These are phyloP conservation scores for Lachancea lanzarotensis DNA, from an alignment of 805 yeast genomes.

Conservation along the genomic window DNA sequence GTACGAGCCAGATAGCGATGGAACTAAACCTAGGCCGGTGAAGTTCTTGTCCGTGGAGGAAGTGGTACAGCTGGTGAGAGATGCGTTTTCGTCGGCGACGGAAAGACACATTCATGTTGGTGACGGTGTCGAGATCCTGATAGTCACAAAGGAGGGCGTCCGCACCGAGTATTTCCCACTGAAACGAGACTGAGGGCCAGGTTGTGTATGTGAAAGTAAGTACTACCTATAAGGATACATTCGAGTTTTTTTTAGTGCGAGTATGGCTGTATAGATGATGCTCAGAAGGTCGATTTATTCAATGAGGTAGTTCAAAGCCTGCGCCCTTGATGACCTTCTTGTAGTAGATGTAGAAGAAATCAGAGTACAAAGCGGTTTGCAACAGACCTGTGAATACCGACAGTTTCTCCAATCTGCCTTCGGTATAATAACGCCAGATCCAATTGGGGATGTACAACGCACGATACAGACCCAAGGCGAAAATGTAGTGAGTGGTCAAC, in stretches of 20 bases:
- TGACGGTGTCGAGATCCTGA: slow-evolving; percentile 86
- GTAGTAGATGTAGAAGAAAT: slow-evolving; percentile 91
- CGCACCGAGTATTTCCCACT: slow-evolving; percentile 75
- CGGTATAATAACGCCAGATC: slow-evolving; percentile 71
- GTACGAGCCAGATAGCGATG: slow-evolving; percentile 69
- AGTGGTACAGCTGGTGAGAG: slow-evolving; percentile 80
- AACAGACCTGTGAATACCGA: slow-evolving; percentile 73
- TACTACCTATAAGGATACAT: background rate
- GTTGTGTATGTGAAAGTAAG: background rate
- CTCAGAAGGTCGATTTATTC: background rate
- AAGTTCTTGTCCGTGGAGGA: slow-evolving; percentile 72
- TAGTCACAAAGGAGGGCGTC: slow-evolving; percentile 91
- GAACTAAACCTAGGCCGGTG: slow-evolving; percentile 53
- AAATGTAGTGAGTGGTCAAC: slow-evolving; percentile 85
- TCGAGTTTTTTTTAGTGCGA: background rate
- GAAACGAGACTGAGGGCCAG: slow-evolving; percentile 61
- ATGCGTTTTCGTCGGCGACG: slow-evolving; percentile 93
- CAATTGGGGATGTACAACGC: slow-evolving; percentile 90
- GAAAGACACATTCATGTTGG: slow-evolving; percentile 99
- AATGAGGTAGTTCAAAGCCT: slow-evolving; percentile 62
- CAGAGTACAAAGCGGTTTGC: slow-evolving; percentile 86
- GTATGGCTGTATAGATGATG: background rate
- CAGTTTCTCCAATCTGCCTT: slow-evolving; percentile 53
- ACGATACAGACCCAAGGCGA: slow-evolving; percentile 87
- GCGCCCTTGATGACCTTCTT: slow-evolving; percentile 70